Conservation (phyloP, 2,329 filamentous ascomycete genomes). For the Alternaria metachromatica region DNA sequence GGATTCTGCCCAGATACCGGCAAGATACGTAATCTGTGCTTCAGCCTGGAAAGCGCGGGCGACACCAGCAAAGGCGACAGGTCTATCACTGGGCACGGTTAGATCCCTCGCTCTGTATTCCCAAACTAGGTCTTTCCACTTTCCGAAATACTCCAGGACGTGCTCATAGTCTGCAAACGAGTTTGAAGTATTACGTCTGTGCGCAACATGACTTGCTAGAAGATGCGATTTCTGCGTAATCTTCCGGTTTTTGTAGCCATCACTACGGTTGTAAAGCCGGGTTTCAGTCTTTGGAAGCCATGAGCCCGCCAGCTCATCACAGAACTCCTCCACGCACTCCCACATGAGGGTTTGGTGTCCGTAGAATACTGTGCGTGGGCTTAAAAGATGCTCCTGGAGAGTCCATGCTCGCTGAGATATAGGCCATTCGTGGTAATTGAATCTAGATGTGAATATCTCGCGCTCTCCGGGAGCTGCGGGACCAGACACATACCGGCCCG, state of each 20-base stretch:
- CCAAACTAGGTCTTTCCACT: neutral
- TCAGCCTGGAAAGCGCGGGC: neutral
- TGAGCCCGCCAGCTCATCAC: neutral
- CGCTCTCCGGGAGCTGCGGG: too few relatives aligned
- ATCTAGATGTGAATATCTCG: neutral
- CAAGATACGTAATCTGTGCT: neutral
- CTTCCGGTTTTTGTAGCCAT: neutral
- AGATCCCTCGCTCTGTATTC: neutral
- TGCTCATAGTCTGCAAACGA: neutral
- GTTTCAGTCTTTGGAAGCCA: neutral
- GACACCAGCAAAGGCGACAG: neutral
- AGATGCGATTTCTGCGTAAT: neutral
- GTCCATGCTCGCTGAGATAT: neutral
- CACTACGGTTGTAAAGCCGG: neutral
- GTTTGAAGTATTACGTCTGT: neutral
- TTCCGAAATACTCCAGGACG: fast-evolving
- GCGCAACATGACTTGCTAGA: neutral
- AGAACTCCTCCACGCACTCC: neutral
- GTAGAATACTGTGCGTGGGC: neutral
- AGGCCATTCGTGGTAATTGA: neutral
- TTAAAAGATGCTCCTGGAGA: neutral
- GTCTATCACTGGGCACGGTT: neutral
- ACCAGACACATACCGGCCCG: neutral
- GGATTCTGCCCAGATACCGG: neutral
- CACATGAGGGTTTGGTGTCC: neutral